A percentile compares a stretch with the other conserved stretches of the same genome.
These are phyloP conservation scores for Cladosporium oxysporum DNA, from an alignment of 2,329 filamentous ascomycete species.

Conservation along the genomic window DNA sequence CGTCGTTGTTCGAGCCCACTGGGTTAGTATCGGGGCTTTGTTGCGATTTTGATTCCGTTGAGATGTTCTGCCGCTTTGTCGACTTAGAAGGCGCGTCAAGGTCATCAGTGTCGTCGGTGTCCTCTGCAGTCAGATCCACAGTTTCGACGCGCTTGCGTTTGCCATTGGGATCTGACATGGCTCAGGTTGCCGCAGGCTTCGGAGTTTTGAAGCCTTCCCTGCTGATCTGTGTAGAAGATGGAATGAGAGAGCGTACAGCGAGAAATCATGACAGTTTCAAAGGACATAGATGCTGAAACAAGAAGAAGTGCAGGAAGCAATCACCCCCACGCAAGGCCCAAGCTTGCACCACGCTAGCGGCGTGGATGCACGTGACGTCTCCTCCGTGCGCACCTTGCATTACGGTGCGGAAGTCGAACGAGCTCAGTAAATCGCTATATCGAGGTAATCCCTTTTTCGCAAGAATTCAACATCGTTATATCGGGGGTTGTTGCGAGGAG, in stretches of 20 bases:
- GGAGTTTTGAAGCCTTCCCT: background rate
- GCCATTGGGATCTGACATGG: background rate
- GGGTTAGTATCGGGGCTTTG: background rate
- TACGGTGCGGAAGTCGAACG: background rate
- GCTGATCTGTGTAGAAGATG: background rate
- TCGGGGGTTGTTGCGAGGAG: background rate
- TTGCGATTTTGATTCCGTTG: background rate
- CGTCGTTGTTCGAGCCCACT: background rate
- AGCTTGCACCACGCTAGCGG: background rate
- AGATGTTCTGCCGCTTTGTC: background rate
- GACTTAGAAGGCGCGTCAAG: background rate
- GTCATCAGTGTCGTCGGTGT: conserved; percentile 22
- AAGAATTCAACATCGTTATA: background rate
- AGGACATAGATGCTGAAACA: background rate
- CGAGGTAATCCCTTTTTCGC: background rate
- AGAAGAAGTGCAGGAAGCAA: background rate
- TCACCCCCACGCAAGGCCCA: background rate
- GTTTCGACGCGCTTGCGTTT: conserved; percentile 29
- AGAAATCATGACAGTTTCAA: background rate
- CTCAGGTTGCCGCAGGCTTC: background rate
- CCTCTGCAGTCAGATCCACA: conserved; percentile 26
- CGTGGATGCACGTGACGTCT: background rate
- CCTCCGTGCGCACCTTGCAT: background rate
- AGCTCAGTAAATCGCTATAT: background rate
- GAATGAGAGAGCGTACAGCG: background rate